Base-by-base conservation (phyloP, 305 asterid species). In the Petunia hybrid region DNA sequence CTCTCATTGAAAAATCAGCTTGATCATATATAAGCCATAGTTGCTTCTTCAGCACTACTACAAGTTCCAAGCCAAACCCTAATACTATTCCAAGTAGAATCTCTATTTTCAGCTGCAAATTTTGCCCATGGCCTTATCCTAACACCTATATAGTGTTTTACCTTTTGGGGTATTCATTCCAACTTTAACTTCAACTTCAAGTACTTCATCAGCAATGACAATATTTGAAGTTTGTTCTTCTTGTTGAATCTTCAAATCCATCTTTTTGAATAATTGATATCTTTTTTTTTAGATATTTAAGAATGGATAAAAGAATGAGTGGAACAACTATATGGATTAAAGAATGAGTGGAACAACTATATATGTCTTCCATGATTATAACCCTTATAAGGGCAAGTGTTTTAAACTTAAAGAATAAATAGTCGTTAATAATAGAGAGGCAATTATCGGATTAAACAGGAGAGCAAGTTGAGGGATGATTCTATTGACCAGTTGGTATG, bases 71-170 rank as follows among this genome's bases (percentile, higher is more conserved):
- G 40, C 83, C 83, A 80, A 59, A 80, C 83, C 63, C 83, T 57
- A 59, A 70, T 16, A 36, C 83, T 78, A 42, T 80, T 80, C 46
- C 83, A 9, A 36, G 83, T 80, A 2, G 83, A 80, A 46, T 80
- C 83, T 46, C 83, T 55, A 39, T 68, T 80, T 76, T 80, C 83
- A 0, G 83, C 79, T 1, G 73, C 83, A 14, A 0, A 80, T 43
- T 80, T 80, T 14, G 79, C 83, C 83, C 83, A 70, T 22, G 83
- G 83, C 60, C 83, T 62, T 63, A 12, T 48, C 43, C 83, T 56
- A 10, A 80, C 83, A 9, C 83, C 83, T 6, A 59, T 71, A 2
- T 68, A 80, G 71, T 8, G 66, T 46, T 80, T 80, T 0, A 57
- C 64, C 9, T 56, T 51, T 1, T 59, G 35, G 3, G 16, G 4